These are phyloP conservation scores for Lentinula sp. DNA, from an alignment of 768 basidiomycete species.

Conservation along the genomic window DNA sequence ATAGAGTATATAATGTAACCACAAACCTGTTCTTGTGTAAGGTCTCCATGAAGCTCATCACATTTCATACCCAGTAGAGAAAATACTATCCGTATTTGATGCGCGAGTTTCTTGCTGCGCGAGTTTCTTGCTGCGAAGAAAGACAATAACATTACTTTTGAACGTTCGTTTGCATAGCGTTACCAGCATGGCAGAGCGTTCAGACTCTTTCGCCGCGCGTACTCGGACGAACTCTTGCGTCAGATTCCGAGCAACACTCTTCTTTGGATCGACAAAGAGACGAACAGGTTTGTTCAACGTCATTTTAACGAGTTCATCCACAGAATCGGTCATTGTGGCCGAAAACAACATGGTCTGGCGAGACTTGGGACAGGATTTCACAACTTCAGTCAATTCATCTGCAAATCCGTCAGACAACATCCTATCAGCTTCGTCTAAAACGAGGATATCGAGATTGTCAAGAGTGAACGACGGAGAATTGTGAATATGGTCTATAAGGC, in stretches of 20 bases:
- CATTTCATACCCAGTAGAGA: constrained; percentile 83
- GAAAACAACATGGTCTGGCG: constrained; percentile 99
- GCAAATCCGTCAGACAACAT: constrained; percentile 96
- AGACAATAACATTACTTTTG: constrained; percentile 79
- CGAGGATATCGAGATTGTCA: constrained; percentile 87
- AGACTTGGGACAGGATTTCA: constrained; percentile 79
- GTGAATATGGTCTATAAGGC: constrained; percentile 94
- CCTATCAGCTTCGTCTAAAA: constrained; percentile 96
- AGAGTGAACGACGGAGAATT: constrained; percentile 93
- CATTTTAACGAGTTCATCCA: constrained; percentile 90
- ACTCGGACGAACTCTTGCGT: constrained; percentile 95
- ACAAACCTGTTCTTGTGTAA: constrained; percentile 90
- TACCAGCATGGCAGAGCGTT: constrained; percentile 71
- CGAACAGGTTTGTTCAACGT: constrained; percentile 90
- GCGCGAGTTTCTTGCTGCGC: too few relatives aligned
- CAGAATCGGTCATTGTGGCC: constrained; percentile 97
- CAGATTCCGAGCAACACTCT: constrained; percentile 77
- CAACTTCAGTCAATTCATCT: constrained; percentile 91
- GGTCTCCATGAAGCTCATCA: constrained; percentile 91
- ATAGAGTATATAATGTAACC: neutral
- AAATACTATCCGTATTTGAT: constrained; percentile 95
- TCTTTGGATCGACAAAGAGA: constrained; percentile 93
- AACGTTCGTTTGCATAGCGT: constrained; percentile 87
- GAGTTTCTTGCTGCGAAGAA: constrained; percentile 96
- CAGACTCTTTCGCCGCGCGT: constrained; percentile 68